These are phyloP conservation scores for Euphorbia celastroides DNA, from an alignment of 441 rosid genomes.

Conservation along the genomic window DNA sequence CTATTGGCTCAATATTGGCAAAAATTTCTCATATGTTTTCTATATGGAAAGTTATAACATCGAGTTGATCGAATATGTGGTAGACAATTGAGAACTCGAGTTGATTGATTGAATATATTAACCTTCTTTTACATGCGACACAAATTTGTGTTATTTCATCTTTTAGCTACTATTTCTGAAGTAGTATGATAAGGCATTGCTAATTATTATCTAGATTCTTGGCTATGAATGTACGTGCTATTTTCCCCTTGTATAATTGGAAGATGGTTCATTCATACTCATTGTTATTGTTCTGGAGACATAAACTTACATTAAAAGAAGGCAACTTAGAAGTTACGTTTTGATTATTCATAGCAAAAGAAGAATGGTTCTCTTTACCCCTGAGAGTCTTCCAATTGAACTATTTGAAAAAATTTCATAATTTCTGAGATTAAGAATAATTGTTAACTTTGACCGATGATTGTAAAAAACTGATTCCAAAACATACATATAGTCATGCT, in stretches of 20 bases:
- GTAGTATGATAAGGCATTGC: no score
- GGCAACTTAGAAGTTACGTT: background rate
- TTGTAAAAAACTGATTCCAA: background rate
- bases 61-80: background rate
- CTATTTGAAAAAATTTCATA: background rate
- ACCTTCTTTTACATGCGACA: background rate
- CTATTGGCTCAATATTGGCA: no score
- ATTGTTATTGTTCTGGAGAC: background rate
- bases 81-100: background rate
- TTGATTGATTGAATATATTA: background rate
- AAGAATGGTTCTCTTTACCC: background rate
- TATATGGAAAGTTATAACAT: no score
- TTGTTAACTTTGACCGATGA: background rate
- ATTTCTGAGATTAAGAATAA: background rate
- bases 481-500: background rate
- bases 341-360: background rate
- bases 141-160: background rate
- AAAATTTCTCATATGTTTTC: no score
- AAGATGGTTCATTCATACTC: background rate
- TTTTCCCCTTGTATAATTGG: background rate
- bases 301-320: background rate
- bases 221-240: background rate
- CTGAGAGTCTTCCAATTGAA: background rate
- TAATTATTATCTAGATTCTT: background rate
- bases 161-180: background rate